Percentiles rank a stretch among this genome's conserved stretches.
Conservation (phyloP, 176 grass and related monocot species). For the Aegilops umbellulata region DNA sequence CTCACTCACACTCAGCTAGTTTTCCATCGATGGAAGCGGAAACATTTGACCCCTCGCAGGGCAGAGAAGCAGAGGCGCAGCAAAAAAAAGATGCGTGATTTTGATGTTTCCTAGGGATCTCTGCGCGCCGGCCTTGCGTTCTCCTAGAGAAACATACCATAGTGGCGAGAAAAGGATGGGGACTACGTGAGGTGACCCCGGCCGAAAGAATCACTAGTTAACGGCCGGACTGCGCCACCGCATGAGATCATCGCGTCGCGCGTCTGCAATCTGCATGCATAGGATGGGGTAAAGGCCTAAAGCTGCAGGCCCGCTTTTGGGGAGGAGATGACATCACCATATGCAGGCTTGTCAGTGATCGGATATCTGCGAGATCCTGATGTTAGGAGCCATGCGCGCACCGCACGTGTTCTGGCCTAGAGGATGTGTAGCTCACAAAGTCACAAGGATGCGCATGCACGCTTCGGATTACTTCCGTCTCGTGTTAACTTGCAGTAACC, state of each 20-base stretch:
- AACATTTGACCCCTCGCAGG: slow-evolving; percentile 3
- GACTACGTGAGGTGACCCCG: slow-evolving; percentile 25
- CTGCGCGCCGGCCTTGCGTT: slow-evolving; percentile 28
- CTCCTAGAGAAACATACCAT: slow-evolving; percentile 50
- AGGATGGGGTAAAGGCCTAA: slow-evolving; percentile 29
- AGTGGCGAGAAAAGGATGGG: slow-evolving; percentile 42
- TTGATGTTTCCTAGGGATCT: slow-evolving; percentile 43
- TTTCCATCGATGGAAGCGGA: slow-evolving; percentile 39
- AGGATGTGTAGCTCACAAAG: background rate
- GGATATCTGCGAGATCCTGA: slow-evolving; percentile 27
- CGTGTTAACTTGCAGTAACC: background rate
- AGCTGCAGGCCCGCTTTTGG: slow-evolving; percentile 27
- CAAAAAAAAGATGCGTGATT: slow-evolving; percentile 40
- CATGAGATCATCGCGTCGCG: slow-evolving; percentile 39
- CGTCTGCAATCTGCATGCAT: slow-evolving; percentile 20
- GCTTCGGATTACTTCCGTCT: background rate
- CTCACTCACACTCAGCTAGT: slow-evolving; percentile 1
- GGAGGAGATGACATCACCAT: slow-evolving; percentile 50
- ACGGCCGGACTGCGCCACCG: slow-evolving; percentile 27
- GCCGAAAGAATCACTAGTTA: slow-evolving; percentile 34
- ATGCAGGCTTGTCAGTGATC: slow-evolving; percentile 31
- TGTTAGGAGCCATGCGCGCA: background rate
- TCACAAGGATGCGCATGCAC: background rate
- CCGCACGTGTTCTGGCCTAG: slow-evolving; percentile 2
- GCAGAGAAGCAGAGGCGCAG: slow-evolving; percentile 1